Conservation (phyloP, 345 rosid species). For the Iberis pinnata region DNA sequence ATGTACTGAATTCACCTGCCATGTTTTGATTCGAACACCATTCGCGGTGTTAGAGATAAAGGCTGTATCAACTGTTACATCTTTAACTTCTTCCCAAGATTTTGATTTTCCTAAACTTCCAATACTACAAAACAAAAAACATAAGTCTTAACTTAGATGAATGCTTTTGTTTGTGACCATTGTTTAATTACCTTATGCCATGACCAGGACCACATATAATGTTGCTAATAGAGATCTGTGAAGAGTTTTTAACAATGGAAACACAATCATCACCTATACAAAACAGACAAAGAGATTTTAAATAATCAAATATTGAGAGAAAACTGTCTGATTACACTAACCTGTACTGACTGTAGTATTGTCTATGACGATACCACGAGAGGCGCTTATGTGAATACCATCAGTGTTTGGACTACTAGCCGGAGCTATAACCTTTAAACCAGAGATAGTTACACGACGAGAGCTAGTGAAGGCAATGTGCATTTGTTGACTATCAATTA, state of each 20-base stretch:
- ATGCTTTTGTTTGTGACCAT: neutral
- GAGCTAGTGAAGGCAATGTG: slow-evolving; percentile 69
- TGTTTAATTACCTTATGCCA: slow-evolving; percentile 65
- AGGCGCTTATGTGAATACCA: slow-evolving; percentile 77
- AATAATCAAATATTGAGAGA: slow-evolving; percentile 1
- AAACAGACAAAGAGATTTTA: slow-evolving; percentile 15
- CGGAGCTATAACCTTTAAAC: slow-evolving; percentile 57
- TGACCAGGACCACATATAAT: slow-evolving; percentile 92
- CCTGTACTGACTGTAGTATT: slow-evolving; percentile 63
- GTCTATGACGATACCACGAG: slow-evolving; percentile 52
- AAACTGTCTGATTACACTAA: slow-evolving; percentile 16
- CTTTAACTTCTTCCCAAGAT: slow-evolving; percentile 48
- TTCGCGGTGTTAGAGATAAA: slow-evolving; percentile 57
- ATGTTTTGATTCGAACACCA: slow-evolving; percentile 88
- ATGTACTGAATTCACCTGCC: slow-evolving; percentile 57
- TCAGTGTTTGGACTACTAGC: slow-evolving; percentile 78
- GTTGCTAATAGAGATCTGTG: slow-evolving; percentile 53
- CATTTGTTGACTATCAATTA: slow-evolving; percentile 69
- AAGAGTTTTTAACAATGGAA: slow-evolving; percentile 75
- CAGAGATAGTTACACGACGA: slow-evolving; percentile 43
- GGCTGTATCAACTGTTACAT: slow-evolving; percentile 55
- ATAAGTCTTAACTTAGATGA: neutral
- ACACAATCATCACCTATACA: slow-evolving; percentile 85
- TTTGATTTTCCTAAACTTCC: slow-evolving; percentile 83
- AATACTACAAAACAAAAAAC: slow-evolving; percentile 38